Percentiles rank a stretch among this genome's conserved stretches.
Conservation (phyloP, 2,329 filamentous ascomycete genomes). For the Didymella segeticola region DNA sequence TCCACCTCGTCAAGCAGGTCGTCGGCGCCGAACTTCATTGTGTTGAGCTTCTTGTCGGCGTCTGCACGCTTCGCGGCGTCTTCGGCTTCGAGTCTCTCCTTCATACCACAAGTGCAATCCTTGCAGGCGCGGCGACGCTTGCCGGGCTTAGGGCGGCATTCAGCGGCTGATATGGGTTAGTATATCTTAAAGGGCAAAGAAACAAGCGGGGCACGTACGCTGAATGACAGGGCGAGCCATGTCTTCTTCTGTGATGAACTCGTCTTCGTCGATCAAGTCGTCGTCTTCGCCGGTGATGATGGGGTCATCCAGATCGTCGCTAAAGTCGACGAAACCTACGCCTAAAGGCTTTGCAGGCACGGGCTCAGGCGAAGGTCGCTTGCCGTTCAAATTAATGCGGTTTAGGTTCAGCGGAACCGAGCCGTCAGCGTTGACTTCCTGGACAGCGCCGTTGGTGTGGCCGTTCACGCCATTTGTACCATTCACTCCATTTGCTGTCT, state of each 20-base stretch:
- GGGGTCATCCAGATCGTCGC: constrained; percentile 66
- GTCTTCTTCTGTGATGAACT: constrained; percentile 84
- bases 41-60: constrained; percentile 69
- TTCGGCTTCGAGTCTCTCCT: constrained; percentile 84
- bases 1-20: constrained; percentile 85
- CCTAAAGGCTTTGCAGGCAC: constrained; percentile 38
- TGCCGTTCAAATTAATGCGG: constrained; percentile 47
- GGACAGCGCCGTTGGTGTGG: constrained; percentile 28
- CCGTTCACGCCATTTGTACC: constrained; percentile 26
- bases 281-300: constrained; percentile 69
- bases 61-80: constrained; percentile 71
- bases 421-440: constrained; percentile 41
- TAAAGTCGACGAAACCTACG: constrained; percentile 64
- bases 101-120: constrained; percentile 95
- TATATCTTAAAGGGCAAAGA: neutral
- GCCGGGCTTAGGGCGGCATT: constrained; percentile 85
- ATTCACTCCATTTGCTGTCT: constrained; percentile 50
- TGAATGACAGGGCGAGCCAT: constrained; percentile 77
- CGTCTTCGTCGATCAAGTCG: constrained; percentile 90
- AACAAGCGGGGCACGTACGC: constrained; percentile 65
- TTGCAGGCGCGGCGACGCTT: constrained; percentile 95
- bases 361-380: constrained; percentile 51
- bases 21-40: constrained; percentile 74
- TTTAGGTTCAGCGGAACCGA: constrained; percentile 44
- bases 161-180: constrained; percentile 65